Base-by-base conservation (phyloP, 208 protist genomes). In the Balamuthia mandrillaris region DNA sequence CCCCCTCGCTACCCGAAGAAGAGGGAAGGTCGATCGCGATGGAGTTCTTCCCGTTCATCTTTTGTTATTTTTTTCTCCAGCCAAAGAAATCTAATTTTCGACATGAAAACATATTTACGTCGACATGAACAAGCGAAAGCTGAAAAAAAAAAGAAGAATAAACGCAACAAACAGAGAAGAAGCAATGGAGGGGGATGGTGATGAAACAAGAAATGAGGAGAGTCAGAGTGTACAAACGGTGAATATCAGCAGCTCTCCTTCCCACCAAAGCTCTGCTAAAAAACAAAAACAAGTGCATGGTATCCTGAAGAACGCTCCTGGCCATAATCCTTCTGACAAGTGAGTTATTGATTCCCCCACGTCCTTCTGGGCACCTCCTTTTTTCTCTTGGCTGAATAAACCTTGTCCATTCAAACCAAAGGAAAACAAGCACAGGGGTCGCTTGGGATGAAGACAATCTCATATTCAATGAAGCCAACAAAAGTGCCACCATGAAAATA, bases 281-380 rank as follows among this genome's bases (percentile, higher is more conserved):
- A 77, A 77, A 24, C 68, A 77, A 54, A 77, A 77, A 45, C 68
- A 77, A 27, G 68, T 77, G 68, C 68, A 77, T 18, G 68, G 68
- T 5, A 77, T 77, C 18, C 44, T 77, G 12, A 77, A 77, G n/a
- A 77, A 45, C 44, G n/a, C n/a, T n/a, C n/a, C n/a, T n/a, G 44
- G 68, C 42, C 49, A 77, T 27, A 77, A 77, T 27, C 18, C 47
- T 21, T 54, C n/a, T 18, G 63, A 16, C 37, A 72, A 29, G 63
- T 72, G 21, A 21, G 6, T 0, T 29, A 44, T 3, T 16, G 35
- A 12, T 29, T 68, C n/a, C 29, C 27, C 14, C 1, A 65, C 24
- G n/a, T 29, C 33, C 33, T 18, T 10, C 0, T 51, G 24, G 24
- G 29, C 1, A 49, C 41, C 16, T 66, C 10, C 33, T 63, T 63